These are phyloP conservation scores for Coprinopsis sp. DNA, from an alignment of 768 basidiomycete species.

Conservation along the genomic window DNA sequence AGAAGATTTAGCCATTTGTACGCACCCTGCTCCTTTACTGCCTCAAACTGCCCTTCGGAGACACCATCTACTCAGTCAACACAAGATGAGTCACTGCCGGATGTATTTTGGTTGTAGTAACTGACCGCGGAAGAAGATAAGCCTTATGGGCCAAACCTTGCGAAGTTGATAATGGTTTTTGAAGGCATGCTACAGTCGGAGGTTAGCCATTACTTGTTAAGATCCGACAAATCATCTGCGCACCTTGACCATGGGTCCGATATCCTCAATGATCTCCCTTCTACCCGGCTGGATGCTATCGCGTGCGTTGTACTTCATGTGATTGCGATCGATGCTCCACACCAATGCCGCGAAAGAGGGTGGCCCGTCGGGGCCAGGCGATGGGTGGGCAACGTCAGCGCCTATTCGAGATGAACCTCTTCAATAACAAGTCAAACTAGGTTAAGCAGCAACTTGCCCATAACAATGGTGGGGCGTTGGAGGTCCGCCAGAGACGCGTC, in stretches of 20 bases:
- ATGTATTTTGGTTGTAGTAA: no score
- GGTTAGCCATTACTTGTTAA: not conserved
- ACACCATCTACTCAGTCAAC: constrained; percentile 36
- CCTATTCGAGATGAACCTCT: constrained; percentile 33
- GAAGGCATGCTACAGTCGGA: constrained; percentile 42
- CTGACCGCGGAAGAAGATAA: constrained; percentile 67
- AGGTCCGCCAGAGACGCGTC: constrained; percentile 58
- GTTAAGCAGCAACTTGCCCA: constrained; percentile 44
- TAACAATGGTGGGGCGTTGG: constrained; percentile 66
- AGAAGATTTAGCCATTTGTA: constrained; percentile 36
- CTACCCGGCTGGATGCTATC: constrained; percentile 55
- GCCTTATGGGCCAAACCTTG: constrained; percentile 43
- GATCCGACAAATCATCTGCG: constrained; percentile 1
- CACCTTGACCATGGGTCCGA: constrained; percentile 61
- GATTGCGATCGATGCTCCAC: constrained; percentile 65
- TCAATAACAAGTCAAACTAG: not conserved
- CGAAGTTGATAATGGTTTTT: constrained; percentile 44
- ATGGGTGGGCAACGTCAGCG: constrained; percentile 77
- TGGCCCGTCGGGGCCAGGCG: constrained; percentile 64
- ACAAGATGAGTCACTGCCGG: constrained; percentile 5
- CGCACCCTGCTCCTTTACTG: constrained; percentile 7
- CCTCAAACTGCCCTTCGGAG: constrained; percentile 47
- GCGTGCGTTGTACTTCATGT: constrained; percentile 58
- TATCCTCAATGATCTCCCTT: constrained; percentile 65
- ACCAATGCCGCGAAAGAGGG: constrained; percentile 79